Percentiles rank a stretch among this genome's conserved stretches.
Conservation (phyloP, 306 rosid species). For the Trichosanthes truncata region DNA sequence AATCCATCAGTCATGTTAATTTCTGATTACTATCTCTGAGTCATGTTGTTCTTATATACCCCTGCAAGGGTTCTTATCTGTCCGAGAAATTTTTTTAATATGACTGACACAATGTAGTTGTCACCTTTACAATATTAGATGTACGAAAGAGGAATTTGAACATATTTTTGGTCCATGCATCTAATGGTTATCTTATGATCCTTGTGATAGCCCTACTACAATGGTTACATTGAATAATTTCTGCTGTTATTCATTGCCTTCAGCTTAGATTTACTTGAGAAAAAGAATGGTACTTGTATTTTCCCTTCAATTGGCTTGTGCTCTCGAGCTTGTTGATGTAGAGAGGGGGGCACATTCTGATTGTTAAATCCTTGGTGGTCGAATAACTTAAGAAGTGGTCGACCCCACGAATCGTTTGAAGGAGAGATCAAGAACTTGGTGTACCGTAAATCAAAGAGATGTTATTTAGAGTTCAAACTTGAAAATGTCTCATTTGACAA, state of each 20-base stretch:
- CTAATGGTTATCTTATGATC: not conserved
- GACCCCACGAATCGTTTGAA: too few relatives aligned
- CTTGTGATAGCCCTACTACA: too few relatives aligned
- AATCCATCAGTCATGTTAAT: not conserved
- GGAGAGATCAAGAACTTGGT: not conserved
- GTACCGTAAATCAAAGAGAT: not conserved
- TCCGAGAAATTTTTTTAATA: not conserved
- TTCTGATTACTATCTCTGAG: not conserved
- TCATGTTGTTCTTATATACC: not conserved
- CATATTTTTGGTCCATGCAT: not conserved
- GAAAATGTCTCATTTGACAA: not conserved
- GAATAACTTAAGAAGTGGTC: too few relatives aligned
- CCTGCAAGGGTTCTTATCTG: not conserved
- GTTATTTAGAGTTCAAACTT: not conserved
- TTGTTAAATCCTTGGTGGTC: not conserved
- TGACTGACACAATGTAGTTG: not conserved
- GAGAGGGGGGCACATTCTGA: too few relatives aligned
- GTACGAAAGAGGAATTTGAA: not conserved
- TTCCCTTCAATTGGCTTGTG: not conserved
- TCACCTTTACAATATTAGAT: not conserved
- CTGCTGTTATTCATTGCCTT: not conserved
- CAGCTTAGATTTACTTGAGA: not conserved
- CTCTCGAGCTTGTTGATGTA: not conserved
- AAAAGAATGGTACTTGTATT: not conserved
- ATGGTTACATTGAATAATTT: not conserved